phyloP scores from a whole-genome alignment of 1,284 basidiomycete species.

The Xerocomus cyaneibrunnescens region DNA sequence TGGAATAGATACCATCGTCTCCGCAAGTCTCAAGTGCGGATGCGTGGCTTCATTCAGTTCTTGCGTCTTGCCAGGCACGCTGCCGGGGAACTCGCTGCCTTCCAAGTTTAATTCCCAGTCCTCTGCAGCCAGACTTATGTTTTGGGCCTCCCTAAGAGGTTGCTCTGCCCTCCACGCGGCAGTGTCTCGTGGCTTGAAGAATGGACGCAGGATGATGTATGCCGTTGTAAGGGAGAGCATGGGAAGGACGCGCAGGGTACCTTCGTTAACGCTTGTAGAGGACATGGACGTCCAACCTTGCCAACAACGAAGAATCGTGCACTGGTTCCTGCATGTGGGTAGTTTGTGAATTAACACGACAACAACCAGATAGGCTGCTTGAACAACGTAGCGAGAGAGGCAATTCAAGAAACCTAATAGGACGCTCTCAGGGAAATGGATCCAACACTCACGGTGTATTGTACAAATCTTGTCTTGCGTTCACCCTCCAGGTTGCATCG shows the following conservation, averaged over 20 bases:
- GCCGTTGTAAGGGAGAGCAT: slow-evolving; percentile 57
- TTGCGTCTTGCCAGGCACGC: slow-evolving; percentile 59
- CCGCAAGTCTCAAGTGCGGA: slow-evolving; percentile 64
- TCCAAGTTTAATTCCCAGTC: slow-evolving; percentile 68
- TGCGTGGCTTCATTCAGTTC: slow-evolving; percentile 63
- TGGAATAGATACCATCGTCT: slow-evolving; percentile 54
- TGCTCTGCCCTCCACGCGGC: not conserved
- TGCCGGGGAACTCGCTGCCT: slow-evolving; percentile 60
- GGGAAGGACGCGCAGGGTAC: slow-evolving; percentile 63
- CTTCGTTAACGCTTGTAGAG: slow-evolving; percentile 60
- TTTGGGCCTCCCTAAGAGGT: not conserved
- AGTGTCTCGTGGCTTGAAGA: slow-evolving; percentile 52
- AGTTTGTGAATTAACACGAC: not conserved
- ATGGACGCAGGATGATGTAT: slow-evolving; percentile 73
- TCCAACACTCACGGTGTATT: slow-evolving; percentile 42
- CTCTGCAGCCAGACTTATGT: slow-evolving; percentile 36
- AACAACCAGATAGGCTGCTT: too few relatives aligned
- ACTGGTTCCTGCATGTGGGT: slow-evolving; percentile 49
- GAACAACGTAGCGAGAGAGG: too few relatives aligned
- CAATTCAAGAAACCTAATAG: too few relatives aligned
- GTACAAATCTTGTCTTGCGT: slow-evolving; percentile 60
- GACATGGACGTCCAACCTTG: slow-evolving; percentile 77
- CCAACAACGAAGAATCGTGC: slow-evolving; percentile 75
- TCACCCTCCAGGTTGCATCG: slow-evolving; percentile 49
- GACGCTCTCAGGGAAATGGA: too few relatives aligned